Base-by-base conservation (phyloP, 805 yeast genomes). In the Hanseniaspora taiwanica region DNA sequence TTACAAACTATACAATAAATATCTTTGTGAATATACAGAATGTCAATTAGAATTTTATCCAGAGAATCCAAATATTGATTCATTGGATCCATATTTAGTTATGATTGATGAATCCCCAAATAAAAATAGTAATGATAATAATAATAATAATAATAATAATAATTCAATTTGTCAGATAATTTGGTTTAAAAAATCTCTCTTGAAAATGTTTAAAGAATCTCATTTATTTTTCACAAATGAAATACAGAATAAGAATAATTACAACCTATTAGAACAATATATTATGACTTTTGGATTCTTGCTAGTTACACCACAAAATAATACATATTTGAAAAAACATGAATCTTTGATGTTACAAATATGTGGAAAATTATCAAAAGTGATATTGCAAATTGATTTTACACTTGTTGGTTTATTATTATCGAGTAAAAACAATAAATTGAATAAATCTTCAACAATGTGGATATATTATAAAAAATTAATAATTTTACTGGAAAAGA, bases 401-500 rank as follows among this genome's bases (percentile, higher is more conserved):
- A 39, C 5, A 12, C 37, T 52, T 4, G 17, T 57, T 1, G 50
- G 47, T 32, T 37, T 51, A 2, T 43, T 63, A 3, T 44, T 64
- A 27, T 55, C 55, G 8, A 62, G 64, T 4, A 49, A 60, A 21
- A 55, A 52, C 32, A 54, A 57, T 42, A 54, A 54, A 27, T 33
- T 62, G 19, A 64, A 64, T 46, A 63, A 63, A 43, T 64, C 68
- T 1, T 59, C 68, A 2, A 56, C 66, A 4, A 37, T 63, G 19
- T 64, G 68, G 68, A 43, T 46, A 6, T 41, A 58, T 7, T 56
- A 59, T 44, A 56, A 55, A 27, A 56, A 55, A 40, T 37, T 64
- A 8, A 51, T 47, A 36, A 42, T 55, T 3, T n/a, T 47, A 14
- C n/a, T 37, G 6, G 19, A 38, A 5, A 19, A 20, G 19, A 34